Base-by-base conservation (phyloP, 208 protist genomes). In the Trypanosomatidae sp. region DNA sequence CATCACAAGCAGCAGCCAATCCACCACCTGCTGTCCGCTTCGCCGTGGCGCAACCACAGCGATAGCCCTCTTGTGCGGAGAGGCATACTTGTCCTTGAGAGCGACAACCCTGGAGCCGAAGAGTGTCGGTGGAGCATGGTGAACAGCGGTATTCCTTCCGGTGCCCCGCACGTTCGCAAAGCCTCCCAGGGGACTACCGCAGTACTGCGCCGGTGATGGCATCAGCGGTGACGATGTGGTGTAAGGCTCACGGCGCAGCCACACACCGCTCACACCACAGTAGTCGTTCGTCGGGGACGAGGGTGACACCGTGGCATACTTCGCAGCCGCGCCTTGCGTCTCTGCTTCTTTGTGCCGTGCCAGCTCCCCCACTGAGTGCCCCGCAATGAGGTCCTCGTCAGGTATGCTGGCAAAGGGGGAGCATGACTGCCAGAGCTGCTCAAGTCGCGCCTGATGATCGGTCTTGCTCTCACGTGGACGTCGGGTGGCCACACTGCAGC, bases 181-280 rank as follows among this genome's bases (percentile, higher is more conserved):
- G 67, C 72, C 84, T 50, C 71, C 69, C 49, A 69, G 77, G 53
- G 47, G 44, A 65, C n/a, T 41, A 71, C 52, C 65, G 73, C 58
- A 79, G 71, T 60, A 89, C 50, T 56, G 80, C 59, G 58, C 82
- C 65, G 68, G 86, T 69, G 76, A 84, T 75, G 64, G 80, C 55
- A 80, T 79, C 30, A 82, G 59, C 22, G 74, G 70, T 22, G 76
- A 81, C 25, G 69, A 69, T 46, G 70, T 77, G 52, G 71, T 73
- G 71, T 80, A 74, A 70, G 68, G 79, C 82, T 81, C 74, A 58
- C 59, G 71, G 15, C 28, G 71, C 74, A 86, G 10, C 55, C 56
- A 65, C 56, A 81, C 64, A 59, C 15, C 76, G 28, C 59, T 68
- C 55, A 81, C 67, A 19, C 28, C 75, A 49, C 59, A 70, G 58